Evolutionary conservation across 352 stramenopile genomes (phyloP), one percentile per base, ranked within the genome.

Genomic region (Globisporangium perplexum): DNA sequence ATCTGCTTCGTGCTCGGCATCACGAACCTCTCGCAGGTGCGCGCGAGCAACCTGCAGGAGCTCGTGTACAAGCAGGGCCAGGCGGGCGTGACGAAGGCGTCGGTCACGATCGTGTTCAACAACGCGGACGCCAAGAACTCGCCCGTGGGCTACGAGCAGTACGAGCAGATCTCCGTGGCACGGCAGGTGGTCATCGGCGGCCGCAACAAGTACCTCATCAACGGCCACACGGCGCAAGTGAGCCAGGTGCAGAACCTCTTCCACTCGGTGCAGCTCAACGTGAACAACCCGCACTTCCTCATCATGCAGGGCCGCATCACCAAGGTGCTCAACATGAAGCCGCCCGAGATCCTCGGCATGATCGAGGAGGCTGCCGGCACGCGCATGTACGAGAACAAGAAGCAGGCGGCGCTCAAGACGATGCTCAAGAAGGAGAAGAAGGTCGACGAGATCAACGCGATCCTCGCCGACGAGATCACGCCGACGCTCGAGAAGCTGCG

Each of bases 321-420:
- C 42, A 99, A 99, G 71, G 97, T 99, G 38, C 82, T 99, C 33
- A 99, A 99, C 71, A 99, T 99, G 97, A 99, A 99, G 69, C 97
- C 97, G 5, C 79, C 87, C 7, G 97, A 99, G 78, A 99, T 99
- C 68, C 78, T 99, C 17, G 94, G 96, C 42, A 99, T 99, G 97
- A 98, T 99, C 23, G 97, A 99, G 78, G 97, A 99, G 66, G 97
- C 97, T 1, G 97, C 97, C 6, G 97, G 97, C 23, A 99, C 97
- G 48, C 86, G 97, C 55, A 99, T 99, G 97, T 99, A 99, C 78
- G 97, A 99, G 73, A 98, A 97, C 56, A 99, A 99, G 69, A 98
- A 99, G 78, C 79, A 97, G 22, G 85, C 82, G 31, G 96, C 97
- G 30, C 78, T 99, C 50, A 98, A 98, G 78, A 99, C 96, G 30